These are phyloP conservation scores for Leucoagaricus sp. DNA, from an alignment of 1,284 basidiomycete genomes.

Conservation along the genomic window DNA sequence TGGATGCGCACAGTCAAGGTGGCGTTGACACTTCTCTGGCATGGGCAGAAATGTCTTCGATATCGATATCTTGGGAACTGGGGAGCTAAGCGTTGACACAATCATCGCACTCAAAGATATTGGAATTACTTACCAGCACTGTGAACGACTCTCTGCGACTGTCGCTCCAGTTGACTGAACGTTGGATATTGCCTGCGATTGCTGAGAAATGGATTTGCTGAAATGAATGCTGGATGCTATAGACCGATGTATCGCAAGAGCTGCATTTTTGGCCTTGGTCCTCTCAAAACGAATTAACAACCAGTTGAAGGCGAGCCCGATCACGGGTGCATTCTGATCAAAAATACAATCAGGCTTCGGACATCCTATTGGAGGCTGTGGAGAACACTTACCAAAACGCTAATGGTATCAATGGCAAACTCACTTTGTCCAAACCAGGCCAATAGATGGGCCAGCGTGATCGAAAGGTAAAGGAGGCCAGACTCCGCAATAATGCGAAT, in stretches of 20 bases:
- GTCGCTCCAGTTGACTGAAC: too few species aligned
- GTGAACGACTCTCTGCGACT: too few species aligned
- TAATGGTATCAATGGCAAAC: slow-evolving; percentile 7
- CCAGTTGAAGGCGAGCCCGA: slow-evolving; percentile 15
- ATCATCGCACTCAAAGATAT: too few species aligned
- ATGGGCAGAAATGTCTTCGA: too few species aligned
- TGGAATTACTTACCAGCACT: too few species aligned
- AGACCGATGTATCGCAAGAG: not conserved
- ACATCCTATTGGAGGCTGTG: not conserved
- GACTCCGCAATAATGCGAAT: slow-evolving; percentile 13
- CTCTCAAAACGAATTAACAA: slow-evolving; percentile 10
- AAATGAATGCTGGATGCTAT: not conserved
- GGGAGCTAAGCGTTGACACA: too few species aligned
- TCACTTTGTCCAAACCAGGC: slow-evolving; percentile 10
- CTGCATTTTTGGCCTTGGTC: not conserved
- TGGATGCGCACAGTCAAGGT: too few species aligned
- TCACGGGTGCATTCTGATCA: slow-evolving; percentile 10
- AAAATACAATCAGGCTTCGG: not conserved
- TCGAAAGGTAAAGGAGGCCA: slow-evolving; percentile 13
- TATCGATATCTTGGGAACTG: too few species aligned
- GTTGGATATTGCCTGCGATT: too few species aligned
- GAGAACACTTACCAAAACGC: slow-evolving; percentile 1
- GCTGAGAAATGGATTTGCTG: not conserved
- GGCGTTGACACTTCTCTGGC: too few species aligned
- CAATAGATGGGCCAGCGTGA: slow-evolving; percentile 12